phyloP scores from a whole-genome alignment of 371 early-diverging fungal species.

The Mortierella sp. region DNA sequence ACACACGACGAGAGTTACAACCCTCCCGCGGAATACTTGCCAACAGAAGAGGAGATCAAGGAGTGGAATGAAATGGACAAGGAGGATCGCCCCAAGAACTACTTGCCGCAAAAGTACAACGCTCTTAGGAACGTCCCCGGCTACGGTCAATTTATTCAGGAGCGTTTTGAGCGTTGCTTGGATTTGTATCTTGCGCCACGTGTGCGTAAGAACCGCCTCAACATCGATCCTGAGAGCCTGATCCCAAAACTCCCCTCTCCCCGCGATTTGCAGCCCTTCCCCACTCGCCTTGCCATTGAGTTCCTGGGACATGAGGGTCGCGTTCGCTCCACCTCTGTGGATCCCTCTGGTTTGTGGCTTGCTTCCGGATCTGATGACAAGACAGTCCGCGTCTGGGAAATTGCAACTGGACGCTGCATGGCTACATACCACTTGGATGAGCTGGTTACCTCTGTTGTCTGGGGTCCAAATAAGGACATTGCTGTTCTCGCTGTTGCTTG shows the following conservation, averaged over 20 bases:
- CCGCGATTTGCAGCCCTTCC: constrained; percentile 96
- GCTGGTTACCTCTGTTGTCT: constrained; percentile 80
- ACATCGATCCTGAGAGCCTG: constrained; percentile 93
- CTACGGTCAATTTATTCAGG: constrained; percentile 89
- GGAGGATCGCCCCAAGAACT: constrained; percentile 85
- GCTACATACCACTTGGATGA: constrained; percentile 78
- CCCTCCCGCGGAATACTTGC: constrained; percentile 97
- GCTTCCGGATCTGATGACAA: constrained; percentile 92
- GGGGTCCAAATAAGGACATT: constrained; percentile 90
- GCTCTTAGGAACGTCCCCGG: constrained; percentile 90
- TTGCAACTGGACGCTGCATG: constrained; percentile 89
- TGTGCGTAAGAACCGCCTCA: constrained; percentile 84
- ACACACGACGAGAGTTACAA: constrained; percentile 96
- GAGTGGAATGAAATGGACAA: constrained; percentile 84
- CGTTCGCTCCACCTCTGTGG: constrained; percentile 87
- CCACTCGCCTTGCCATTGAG: constrained; percentile 80
- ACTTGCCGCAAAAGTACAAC: constrained; percentile 86
- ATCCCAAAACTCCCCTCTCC: constrained; percentile 97
- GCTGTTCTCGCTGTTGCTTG: constrained; percentile 80
- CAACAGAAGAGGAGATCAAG: constrained; percentile 82
- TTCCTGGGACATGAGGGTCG: constrained; percentile 87
- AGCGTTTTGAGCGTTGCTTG: constrained; percentile 95
- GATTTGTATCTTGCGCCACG: constrained; percentile 98
- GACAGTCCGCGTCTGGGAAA: constrained; percentile 92
- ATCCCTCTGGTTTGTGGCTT: constrained; percentile 92